Evolutionary conservation across 1,139 yeast genomes (phyloP).

Genomic region (Hansenula lynferdii): DNA sequence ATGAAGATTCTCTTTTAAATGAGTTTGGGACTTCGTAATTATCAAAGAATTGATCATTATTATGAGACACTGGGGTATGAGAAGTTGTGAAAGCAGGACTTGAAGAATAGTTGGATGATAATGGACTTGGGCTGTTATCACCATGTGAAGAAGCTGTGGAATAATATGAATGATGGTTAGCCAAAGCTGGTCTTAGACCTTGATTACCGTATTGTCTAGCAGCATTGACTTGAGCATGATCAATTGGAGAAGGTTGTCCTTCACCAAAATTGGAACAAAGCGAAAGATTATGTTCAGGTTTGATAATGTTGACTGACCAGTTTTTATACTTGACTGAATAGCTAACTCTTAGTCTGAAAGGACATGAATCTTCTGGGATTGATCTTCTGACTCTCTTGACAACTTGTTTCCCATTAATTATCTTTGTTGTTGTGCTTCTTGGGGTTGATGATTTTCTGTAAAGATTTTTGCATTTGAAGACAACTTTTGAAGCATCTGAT

Average conservation of each 20-base stretch:
- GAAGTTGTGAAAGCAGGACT: conserved; percentile 18
- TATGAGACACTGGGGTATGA: conserved; percentile 6
- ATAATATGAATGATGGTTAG: not conserved
- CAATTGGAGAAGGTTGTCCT: conserved; percentile 2
- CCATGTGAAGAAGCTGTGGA: conserved; percentile 7
- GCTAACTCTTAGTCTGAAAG: conserved; percentile 67
- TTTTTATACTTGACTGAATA: conserved; percentile 47
- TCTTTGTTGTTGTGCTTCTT: conserved; percentile 8
- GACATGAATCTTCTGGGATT: conserved; percentile 40
- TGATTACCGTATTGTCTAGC: conserved; percentile 1
- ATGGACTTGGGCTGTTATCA: conserved; percentile 8
- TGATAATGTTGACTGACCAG: conserved; percentile 45
- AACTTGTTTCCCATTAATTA: conserved; percentile 7
- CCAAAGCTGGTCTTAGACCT: not conserved
- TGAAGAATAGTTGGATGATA: conserved; percentile 15
- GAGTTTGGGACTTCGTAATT: not conserved
- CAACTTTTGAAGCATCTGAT: conserved; percentile 62
- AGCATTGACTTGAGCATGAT: not conserved
- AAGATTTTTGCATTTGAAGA: conserved; percentile 58
- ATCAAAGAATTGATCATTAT: not conserved
- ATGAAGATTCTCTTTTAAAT: no score
- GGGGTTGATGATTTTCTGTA: conserved; percentile 22
- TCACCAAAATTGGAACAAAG: conserved; percentile 22
- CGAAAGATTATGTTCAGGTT: conserved; percentile 26
- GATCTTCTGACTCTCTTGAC: conserved; percentile 15